Percentiles rank a stretch among this genome's conserved stretches.
phyloP scores from a whole-genome alignment of 805 yeast genomes.

The Saccharomycopsis synnaedendra region DNA sequence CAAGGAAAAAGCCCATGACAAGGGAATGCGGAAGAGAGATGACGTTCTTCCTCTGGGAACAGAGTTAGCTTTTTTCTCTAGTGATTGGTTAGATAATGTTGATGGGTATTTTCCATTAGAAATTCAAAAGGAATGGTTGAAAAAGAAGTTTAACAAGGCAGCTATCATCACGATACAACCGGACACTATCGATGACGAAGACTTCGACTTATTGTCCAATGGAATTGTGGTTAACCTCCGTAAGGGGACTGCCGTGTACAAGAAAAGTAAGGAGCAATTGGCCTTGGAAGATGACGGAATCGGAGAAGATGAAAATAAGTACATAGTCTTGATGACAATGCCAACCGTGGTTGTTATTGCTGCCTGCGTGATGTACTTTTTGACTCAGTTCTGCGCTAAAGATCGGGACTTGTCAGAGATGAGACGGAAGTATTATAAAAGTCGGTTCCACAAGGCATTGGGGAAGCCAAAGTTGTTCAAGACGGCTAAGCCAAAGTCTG shows the following conservation, averaged over 20 bases:
- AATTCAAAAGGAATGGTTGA: conserved; percentile 54
- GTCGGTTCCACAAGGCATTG: conserved; percentile 26
- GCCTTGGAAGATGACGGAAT: conserved; percentile 34
- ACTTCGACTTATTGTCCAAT: conserved; percentile 41
- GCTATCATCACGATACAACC: conserved; percentile 69
- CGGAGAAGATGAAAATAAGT: conserved; percentile 39
- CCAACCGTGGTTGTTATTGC: conserved; percentile 56
- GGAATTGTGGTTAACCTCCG: conserved; percentile 39
- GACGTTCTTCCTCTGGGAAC: conserved; percentile 22
- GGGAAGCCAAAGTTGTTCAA: conserved; percentile 27
- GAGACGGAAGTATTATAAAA: conserved; percentile 25
- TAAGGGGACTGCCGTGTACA: conserved; percentile 30
- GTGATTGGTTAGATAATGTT: conserved; percentile 58
- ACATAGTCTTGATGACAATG: conserved; percentile 47
- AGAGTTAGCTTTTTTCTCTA: conserved; percentile 41
- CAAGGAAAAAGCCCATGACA: conserved; percentile 40
- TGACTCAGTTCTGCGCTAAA: conserved; percentile 42
- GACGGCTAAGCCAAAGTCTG: conserved; percentile 19
- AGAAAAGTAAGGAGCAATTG: conserved; percentile 31
- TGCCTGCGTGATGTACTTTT: conserved; percentile 52
- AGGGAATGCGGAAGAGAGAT: conserved; percentile 40
- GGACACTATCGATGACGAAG: conserved; percentile 50
- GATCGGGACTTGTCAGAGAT: conserved; percentile 42
- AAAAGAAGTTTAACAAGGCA: conserved; percentile 38
- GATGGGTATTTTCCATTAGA: conserved; percentile 58